A percentile compares a stretch with the other conserved stretches of the same genome.
Conservation (phyloP, 495 filamentous ascomycete species). For the Penicillium pancosmium region DNA sequence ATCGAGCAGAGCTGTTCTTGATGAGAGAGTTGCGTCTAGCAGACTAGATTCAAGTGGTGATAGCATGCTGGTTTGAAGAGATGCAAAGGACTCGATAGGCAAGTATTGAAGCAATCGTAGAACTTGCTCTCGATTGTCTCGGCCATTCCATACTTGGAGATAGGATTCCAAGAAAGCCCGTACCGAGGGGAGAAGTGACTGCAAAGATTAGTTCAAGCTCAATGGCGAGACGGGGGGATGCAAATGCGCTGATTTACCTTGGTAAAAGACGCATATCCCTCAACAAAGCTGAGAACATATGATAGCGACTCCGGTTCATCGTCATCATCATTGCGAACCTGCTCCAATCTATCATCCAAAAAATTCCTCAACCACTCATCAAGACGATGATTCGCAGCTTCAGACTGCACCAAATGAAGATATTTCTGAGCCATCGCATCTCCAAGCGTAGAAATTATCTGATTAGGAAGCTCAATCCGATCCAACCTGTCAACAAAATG, state of each 20-base stretch:
- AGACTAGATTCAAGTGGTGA: slow-evolving; percentile 60
- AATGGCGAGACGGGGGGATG: neutral
- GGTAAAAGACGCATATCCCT: slow-evolving; percentile 60
- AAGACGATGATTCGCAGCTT: slow-evolving; percentile 56
- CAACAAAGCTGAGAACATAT: slow-evolving; percentile 58
- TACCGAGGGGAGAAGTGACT: slow-evolving; percentile 65
- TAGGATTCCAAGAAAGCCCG: slow-evolving; percentile 65
- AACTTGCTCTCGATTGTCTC: slow-evolving; percentile 57
- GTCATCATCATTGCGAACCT: slow-evolving; percentile 50
- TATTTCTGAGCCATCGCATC: slow-evolving; percentile 82
- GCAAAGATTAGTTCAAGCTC: neutral
- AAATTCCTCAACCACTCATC: slow-evolving; percentile 68
- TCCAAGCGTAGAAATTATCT: slow-evolving; percentile 73
- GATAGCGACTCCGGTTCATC: slow-evolving; percentile 49
- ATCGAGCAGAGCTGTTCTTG: slow-evolving; percentile 58
- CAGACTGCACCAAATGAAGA: slow-evolving; percentile 63
- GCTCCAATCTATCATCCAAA: slow-evolving; percentile 59
- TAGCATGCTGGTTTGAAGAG: slow-evolving; percentile 51
- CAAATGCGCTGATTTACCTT: slow-evolving; percentile 53
- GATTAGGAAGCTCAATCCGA: slow-evolving; percentile 77
- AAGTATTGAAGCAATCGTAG: slow-evolving; percentile 67
- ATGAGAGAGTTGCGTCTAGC: slow-evolving; percentile 51
- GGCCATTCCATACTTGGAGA: slow-evolving; percentile 70
- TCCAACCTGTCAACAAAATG: slow-evolving; percentile 77
- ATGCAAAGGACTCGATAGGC: slow-evolving; percentile 61